Evolutionary conservation across 2,329 filamentous ascomycete genomes (phyloP).

Genomic region (Penicillium polonicum): DNA sequence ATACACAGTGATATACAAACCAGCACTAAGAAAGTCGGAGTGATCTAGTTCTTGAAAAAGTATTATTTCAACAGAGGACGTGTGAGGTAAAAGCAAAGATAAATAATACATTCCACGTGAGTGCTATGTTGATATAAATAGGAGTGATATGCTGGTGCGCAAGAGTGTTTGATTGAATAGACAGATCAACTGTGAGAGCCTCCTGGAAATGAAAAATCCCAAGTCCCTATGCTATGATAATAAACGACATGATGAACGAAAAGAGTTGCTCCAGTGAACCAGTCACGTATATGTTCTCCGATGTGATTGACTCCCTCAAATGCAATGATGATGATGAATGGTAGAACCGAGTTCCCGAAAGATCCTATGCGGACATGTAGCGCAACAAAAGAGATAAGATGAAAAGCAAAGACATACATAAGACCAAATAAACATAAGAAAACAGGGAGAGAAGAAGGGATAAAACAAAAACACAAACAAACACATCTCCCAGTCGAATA

Average conservation of each 20-base stretch:
- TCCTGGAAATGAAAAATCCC: slow-evolving; percentile 3
- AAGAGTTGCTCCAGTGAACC: slow-evolving; percentile 22
- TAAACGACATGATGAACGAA: not conserved
- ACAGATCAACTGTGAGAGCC: slow-evolving; percentile 8
- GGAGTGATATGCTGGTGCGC: not conserved
- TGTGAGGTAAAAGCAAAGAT: not conserved
- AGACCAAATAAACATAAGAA: not conserved
- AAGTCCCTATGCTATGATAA: slow-evolving; percentile 7
- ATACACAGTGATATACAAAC: not conserved
- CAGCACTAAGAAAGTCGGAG: not conserved
- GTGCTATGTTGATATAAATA: not conserved
- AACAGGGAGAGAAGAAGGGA: not conserved
- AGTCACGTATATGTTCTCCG: slow-evolving; percentile 20
- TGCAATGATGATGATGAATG: slow-evolving; percentile 14
- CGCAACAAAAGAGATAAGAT: slow-evolving; percentile 11
- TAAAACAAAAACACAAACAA: not conserved
- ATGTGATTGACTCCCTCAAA: slow-evolving; percentile 26
- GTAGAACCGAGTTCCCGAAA: slow-evolving; percentile 7
- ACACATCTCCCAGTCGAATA: slow-evolving; percentile 1
- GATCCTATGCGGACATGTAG: slow-evolving; percentile 4
- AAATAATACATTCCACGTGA: not conserved
- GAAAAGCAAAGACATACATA: slow-evolving; percentile 5
- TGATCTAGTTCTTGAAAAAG: not conserved
- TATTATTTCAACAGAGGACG: not conserved
- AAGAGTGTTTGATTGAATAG: not conserved